Evolutionary conservation across 345 rosid genomes (phyloP), one percentile per base, ranked within the genome.

Genomic region (Rhizophora apiculata): DNA sequence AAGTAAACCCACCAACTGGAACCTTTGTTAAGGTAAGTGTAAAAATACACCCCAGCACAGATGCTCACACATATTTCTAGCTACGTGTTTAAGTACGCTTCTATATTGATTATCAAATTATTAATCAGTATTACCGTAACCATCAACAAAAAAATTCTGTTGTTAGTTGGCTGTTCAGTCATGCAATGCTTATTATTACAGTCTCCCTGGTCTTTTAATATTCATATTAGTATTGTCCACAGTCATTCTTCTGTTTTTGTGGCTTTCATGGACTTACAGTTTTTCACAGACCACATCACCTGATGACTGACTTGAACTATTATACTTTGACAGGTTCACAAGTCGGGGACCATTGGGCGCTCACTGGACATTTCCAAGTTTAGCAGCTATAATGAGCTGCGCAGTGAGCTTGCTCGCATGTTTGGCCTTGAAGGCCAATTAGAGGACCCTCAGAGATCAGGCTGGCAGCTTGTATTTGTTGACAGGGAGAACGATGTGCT

Each of bases 401-500:
- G 83, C 26, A 29, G 79, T 79, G 85, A 82, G 65, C 83, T 82
- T 34, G 83, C 83, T 65, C 76, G 74, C 24, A 68, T 77, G 78
- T 82, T 79, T 74, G 85, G 83, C 79, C 80, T 82, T 16, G 85
- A 82, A 82, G 85, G 83, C 79, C 85, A 82, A 77, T 60, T 82
- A 70, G 85, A 79, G 81, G 85, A 79, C 65, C 81, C 77, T 65
- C 83, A 71, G 81, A 82, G 85, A 82, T 82, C 85, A 82, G 83
- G 85, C 85, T 82, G 85, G 85, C 85, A 82, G 85, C 85, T 82
- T 82, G 83, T 82, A 77, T 79, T 82, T 67, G 83, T 79, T 51
- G 85, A 82, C 81, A 72, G 83, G 81, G 85, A 82, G 85, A 82
- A 79, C 54, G 85, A 82, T 43, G 72, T 82, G 69, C 85, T 82